Conservation (phyloP, 2,329 filamentous ascomycete genomes). For the Hymenoscyphus scutula region DNA sequence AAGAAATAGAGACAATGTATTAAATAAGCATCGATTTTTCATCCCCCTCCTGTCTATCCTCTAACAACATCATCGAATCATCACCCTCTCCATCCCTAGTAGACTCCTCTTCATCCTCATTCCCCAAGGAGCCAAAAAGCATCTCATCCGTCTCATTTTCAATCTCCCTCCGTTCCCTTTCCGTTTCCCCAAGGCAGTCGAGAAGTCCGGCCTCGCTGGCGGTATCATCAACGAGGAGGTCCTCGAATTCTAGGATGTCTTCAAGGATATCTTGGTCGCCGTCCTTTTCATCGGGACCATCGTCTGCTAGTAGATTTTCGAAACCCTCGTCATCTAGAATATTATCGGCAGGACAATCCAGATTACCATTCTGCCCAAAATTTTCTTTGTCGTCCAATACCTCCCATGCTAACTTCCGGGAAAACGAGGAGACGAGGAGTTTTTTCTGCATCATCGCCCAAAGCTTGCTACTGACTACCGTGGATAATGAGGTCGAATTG, state of each 20-base stretch:
- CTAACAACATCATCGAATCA: slow-evolving; percentile 11
- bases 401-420: slow-evolving; percentile 13
- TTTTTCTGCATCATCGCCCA: slow-evolving; percentile 32
- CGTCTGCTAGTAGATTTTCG: background rate
- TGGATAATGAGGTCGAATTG: background rate
- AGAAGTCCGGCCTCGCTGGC: slow-evolving; percentile 15
- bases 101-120: background rate
- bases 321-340: background rate
- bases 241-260: slow-evolving; percentile 16
- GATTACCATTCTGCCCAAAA: too few species aligned
- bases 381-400: background rate
- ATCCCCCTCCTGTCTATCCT: background rate
- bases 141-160: slow-evolving; percentile 27
- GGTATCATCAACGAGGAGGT: slow-evolving; percentile 18
- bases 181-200: slow-evolving; percentile 16
- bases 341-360: too few species aligned
- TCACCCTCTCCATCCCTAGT: background rate
- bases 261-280: background rate
- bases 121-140: slow-evolving; percentile 20
- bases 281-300: background rate
- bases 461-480: slow-evolving; percentile 23
- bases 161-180: slow-evolving; percentile 20
- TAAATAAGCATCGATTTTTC: background rate
- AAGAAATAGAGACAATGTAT: too few species aligned
- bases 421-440: slow-evolving; percentile 20